Evolutionary conservation across 2,329 filamentous ascomycete genomes (phyloP).

Genomic region (Penicillium polonicum): DNA sequence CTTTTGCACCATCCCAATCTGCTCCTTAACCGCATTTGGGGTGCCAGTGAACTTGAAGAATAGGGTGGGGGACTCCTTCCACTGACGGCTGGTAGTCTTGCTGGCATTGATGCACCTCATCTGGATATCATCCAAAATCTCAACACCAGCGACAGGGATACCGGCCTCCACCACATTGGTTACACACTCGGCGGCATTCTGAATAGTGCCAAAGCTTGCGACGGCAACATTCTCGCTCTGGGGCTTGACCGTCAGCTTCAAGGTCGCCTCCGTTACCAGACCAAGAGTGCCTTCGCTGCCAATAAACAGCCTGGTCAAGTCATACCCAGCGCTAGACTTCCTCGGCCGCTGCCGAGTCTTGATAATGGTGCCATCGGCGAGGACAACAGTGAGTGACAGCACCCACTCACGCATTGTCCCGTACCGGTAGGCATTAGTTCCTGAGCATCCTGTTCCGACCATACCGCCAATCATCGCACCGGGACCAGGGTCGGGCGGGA

Average conservation of each 20-base stretch:
- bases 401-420: slow-evolving; percentile 97
- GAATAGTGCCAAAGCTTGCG: slow-evolving; percentile 62
- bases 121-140: slow-evolving; percentile 88
- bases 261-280: slow-evolving; percentile 83
- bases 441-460: slow-evolving; percentile 55
- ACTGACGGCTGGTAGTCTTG: slow-evolving; percentile 50
- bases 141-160: slow-evolving; percentile 84
- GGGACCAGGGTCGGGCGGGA: slow-evolving; percentile 86
- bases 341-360: slow-evolving; percentile 84
- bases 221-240: slow-evolving; percentile 79
- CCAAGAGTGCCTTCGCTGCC: slow-evolving; percentile 90
- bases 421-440: slow-evolving; percentile 88
- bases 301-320: slow-evolving; percentile 84
- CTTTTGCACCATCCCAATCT: slow-evolving; percentile 60
- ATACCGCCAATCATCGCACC: slow-evolving; percentile 86
- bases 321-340: slow-evolving; percentile 89
- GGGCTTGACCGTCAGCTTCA: slow-evolving; percentile 82
- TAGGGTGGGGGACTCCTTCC: slow-evolving; percentile 68
- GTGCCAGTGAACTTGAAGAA: slow-evolving; percentile 77
- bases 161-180: slow-evolving; percentile 75
- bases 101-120: slow-evolving; percentile 68
- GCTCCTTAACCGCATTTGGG: slow-evolving; percentile 60
- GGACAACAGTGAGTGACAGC: slow-evolving; percentile 77
- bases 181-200: slow-evolving; percentile 75
- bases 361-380: slow-evolving; percentile 86